Base-by-base conservation (phyloP, 1,284 basidiomycete genomes). In the Quambalaria eucalypti region DNA sequence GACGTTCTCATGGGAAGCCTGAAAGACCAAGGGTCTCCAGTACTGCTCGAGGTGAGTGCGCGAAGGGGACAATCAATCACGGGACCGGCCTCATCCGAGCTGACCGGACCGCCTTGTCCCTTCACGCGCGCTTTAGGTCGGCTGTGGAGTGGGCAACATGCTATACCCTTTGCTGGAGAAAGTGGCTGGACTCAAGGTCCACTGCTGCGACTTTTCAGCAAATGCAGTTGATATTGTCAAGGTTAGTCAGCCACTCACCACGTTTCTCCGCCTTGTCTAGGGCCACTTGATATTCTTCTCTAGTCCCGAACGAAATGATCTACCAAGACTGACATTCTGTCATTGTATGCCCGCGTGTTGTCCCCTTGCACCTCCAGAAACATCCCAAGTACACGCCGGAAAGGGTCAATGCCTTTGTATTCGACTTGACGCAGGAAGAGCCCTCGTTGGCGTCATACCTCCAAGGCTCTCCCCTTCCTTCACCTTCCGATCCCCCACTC, bases 141-240 rank as follows among this genome's bases (percentile, higher is more conserved):
- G 74, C 0, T 76, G 74, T 55, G 74, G 74, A 4, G 71, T 71
- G 6, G 74, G 74, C n/a, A 71, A 69, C 51, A 74, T 71, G 54
- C 49, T 73, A 4, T 76, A 62, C 48, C 74, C 74, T 4, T 51
- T 75, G 7, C 52, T 76, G 10, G 40, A 74, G 4, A 57, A 68
- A 19, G 52, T 56, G 6, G 16, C 39, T 0, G 21, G n/a, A 8
- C 54, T 74, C n/a, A 59, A 56, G 4, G 71, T 69, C 26, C 73
- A 76, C 44, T 65, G 62, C 52, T 76, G 71, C 53, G 74, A 76
- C 48, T 76, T 76, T 48, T 73, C 74, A 3, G 21, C 52, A 1
- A 51, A 69, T 1, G 74, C 74, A 1, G 57, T 76, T 14, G 69
- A 72, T 7, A 52, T 73, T 36, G 69, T 74, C n/a, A 52, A 62